Base-by-base conservation (phyloP, 768 basidiomycete species). In the Hypholoma fasciculare region DNA sequence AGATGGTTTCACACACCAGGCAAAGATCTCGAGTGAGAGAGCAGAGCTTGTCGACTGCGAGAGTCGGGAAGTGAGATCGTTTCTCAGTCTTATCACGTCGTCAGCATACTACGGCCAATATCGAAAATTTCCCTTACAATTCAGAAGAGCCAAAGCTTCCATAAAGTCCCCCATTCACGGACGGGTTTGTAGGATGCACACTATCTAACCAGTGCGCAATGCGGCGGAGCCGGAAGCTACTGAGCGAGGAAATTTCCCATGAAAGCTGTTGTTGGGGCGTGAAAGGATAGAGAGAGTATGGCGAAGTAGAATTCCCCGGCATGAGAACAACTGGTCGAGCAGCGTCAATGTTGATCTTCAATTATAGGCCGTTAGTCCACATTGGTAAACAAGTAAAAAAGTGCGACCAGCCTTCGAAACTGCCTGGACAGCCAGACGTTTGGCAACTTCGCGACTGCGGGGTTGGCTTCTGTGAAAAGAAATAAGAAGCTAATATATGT, bases 271-370 rank as follows among this genome's bases (percentile, higher is more conserved):
- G 80, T 11, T 81, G 74, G 1, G 82, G 72, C 6, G 82, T 63
- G 65, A 89, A 89, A 0, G 90, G 90, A 68, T 85, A 92, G 39
- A 89, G 61, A n/a, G 87, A 80, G 67, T 89, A 90, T 16, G 66
- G 66, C 30, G 71, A 68, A 3, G 73, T 19, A 17, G 27, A 30
- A 19, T 17, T 13, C 17, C n/a, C 34, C 5, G 23, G 11, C 6
- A 0, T 30, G 16, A 49, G 20, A 49, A 27, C 20, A 12, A 27
- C 3, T 16, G 48, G 27, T 49, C 27, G 20, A 7, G 48, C 26
- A 11, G 12, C 12, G 6, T 49, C 27, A 23, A 13, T 30, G 5
- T 16, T 23, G 1, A 27, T 49, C 19, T 49, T 13, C 8, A 20
- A 26, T 3, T 4, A 30, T 12, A 8, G 4, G 20, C 7, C 16